Base-by-base conservation (phyloP, 345 rosid species). In the Limnanthes douglasii region DNA sequence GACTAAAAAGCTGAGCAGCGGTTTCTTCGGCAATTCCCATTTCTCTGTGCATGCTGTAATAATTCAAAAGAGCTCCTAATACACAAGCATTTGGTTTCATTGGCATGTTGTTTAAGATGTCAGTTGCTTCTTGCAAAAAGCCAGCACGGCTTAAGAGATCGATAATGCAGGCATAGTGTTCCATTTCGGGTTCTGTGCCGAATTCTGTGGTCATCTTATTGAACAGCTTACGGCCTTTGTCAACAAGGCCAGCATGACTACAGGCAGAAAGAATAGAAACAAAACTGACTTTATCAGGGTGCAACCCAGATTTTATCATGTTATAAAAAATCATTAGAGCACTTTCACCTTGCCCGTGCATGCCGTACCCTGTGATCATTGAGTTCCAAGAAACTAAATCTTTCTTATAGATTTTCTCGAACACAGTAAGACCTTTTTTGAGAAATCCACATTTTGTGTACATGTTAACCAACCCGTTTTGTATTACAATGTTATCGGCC, bases 221-320 rank as follows among this genome's bases (percentile, higher is more conserved):
- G 43, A 68, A 70, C 39, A 70, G 34, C 11, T 21, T 41, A 25
- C 65, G 72, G 6, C 78, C 94, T 54, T 69, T 52, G 11, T 46
- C 33, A 27, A 73, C 82, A 41, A 82, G 65, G 36, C 93, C 85
- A 17, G 79, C 64, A 41, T 70, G 93, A 60, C 75, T 73, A 46
- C 85, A 82, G 3, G 93, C 79, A 45, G 94, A 75, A 40, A 70
- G 85, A 67, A 73, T 63, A 19, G 94, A 73, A 27, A 75, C 55
- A 46, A 82, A 62, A n/a, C 84, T 61, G 37, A 86, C 57, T 17
- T 65, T 66, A 46, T 75, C 70, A 1, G 79, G 94, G 34, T 33
- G 38, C 18, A 43, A 41, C 18, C 82, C 82, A 18, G 65, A 44
- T 31, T 45, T 41, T 16, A 59, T 43, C 93, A 70, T 75, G 39